Evolutionary conservation across 257 asterid genomes (phyloP).

Genomic region (Lycium ferocissimum): DNA sequence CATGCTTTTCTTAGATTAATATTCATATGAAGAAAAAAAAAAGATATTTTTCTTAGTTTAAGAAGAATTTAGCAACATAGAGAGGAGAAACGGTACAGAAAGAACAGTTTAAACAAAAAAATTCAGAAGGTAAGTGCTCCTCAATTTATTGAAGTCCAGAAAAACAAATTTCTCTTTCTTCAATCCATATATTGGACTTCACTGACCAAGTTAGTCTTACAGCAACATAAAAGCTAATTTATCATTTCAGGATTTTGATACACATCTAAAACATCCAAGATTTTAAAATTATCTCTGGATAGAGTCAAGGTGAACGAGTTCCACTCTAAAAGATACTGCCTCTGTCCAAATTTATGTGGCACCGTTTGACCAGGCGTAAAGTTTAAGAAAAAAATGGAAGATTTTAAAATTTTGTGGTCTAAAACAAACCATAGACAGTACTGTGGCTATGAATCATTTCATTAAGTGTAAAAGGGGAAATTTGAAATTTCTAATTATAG

Average conservation of each 20-base stretch:
- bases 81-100: not conserved
- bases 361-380: no score
- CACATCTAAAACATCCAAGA: constrained; percentile 11
- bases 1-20: constrained; percentile 5
- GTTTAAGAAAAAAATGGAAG: no score
- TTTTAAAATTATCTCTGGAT: not conserved
- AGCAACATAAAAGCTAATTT: constrained; percentile 14
- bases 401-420: no score
- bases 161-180: not conserved
- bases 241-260: not conserved
- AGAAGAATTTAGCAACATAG: not conserved
- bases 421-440: no score
- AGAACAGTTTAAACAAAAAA: not conserved
- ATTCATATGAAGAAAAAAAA: not conserved
- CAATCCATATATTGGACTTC: constrained; percentile 7
- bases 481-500: no score
- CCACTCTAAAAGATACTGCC: not conserved
- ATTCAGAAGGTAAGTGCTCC: not conserved
- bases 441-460: no score
- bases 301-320: not conserved
- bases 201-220: not conserved
- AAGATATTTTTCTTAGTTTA: not conserved
- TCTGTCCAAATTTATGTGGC: no score
- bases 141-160: not conserved
- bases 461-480: no score